Evolutionary conservation across 2,329 filamentous ascomycete species (phyloP).

Genomic region (Cercospora citrullina): DNA sequence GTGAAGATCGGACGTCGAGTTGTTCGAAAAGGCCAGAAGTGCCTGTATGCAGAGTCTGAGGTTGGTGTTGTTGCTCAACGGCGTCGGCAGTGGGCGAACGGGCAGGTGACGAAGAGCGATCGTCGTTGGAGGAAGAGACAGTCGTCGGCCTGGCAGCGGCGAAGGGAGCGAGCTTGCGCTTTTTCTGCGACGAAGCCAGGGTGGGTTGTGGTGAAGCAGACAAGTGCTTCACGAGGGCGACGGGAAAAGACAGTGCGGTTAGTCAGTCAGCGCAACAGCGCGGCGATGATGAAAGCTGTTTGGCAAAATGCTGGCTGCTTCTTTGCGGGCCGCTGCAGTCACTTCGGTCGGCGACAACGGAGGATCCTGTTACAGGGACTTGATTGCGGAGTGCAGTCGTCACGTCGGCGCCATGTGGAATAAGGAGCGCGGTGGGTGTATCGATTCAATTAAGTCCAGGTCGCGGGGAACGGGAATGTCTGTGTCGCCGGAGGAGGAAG

Average conservation of each 20-base stretch:
- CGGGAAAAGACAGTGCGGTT: neutral
- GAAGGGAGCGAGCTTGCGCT: conserved; percentile 48
- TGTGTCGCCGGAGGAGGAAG: neutral
- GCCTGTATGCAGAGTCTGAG: conserved; percentile 19
- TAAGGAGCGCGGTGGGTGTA: neutral
- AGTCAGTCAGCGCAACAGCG: neutral
- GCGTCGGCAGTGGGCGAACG: neutral
- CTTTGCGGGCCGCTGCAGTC: neutral
- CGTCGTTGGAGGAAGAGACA: neutral
- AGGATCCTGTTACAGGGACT: neutral
- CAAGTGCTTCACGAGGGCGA: conserved; percentile 1
- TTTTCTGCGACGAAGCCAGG: conserved; percentile 42
- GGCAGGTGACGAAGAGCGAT: conserved; percentile 7
- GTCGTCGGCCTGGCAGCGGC: conserved; percentile 8
- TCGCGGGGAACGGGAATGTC: neutral
- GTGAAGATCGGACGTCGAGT: conserved; percentile 15
- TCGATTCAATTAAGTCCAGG: neutral
- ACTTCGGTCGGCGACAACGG: neutral
- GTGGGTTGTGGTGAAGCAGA: conserved; percentile 14
- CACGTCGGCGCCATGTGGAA: conserved; percentile 1
- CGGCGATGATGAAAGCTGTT: neutral
- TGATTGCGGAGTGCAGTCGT: neutral
- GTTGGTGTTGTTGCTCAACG: conserved; percentile 15
- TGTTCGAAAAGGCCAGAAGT: conserved; percentile 15
- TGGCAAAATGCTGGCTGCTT: neutral